These are phyloP conservation scores for Collybiopsis luxurians DNA, from an alignment of 768 basidiomycete species.

Conservation along the genomic window DNA sequence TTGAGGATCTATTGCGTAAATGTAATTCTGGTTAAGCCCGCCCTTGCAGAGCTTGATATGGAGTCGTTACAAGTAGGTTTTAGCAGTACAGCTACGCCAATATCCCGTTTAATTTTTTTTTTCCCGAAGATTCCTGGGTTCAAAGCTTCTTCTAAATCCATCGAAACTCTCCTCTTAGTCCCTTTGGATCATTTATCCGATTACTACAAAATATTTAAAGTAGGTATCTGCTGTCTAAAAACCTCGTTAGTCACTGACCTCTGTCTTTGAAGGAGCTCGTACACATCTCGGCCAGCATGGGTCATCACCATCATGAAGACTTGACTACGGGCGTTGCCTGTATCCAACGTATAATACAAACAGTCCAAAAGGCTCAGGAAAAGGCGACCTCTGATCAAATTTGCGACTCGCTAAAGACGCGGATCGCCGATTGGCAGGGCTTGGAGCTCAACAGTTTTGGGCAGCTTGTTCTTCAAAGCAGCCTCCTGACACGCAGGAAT, in stretches of 20 bases:
- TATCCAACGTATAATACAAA: conserved; percentile 1
- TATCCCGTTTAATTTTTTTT: background rate
- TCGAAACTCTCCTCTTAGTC: background rate
- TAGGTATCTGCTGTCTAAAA: too few relatives aligned
- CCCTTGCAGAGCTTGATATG: background rate
- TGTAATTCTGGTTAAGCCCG: background rate
- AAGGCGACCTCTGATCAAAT: background rate
- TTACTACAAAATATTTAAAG: background rate
- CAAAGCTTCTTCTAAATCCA: background rate
- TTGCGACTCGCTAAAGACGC: background rate
- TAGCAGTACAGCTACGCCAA: background rate
- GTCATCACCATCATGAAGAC: background rate
- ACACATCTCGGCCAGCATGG: background rate
- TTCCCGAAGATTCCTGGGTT: background rate
- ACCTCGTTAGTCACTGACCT: too few relatives aligned
- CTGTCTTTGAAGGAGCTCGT: too few relatives aligned
- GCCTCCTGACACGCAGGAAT: background rate
- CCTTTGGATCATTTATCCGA: conserved; percentile 1
- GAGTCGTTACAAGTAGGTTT: background rate
- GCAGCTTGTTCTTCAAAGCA: background rate
- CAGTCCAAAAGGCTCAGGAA: background rate
- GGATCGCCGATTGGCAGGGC: conserved; percentile 2
- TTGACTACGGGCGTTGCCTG: background rate
- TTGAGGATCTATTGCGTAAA: conserved; percentile 10
- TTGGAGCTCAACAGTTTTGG: background rate